Conservation (phyloP, 768 basidiomycete species). For the Suillus subalutaceus region DNA sequence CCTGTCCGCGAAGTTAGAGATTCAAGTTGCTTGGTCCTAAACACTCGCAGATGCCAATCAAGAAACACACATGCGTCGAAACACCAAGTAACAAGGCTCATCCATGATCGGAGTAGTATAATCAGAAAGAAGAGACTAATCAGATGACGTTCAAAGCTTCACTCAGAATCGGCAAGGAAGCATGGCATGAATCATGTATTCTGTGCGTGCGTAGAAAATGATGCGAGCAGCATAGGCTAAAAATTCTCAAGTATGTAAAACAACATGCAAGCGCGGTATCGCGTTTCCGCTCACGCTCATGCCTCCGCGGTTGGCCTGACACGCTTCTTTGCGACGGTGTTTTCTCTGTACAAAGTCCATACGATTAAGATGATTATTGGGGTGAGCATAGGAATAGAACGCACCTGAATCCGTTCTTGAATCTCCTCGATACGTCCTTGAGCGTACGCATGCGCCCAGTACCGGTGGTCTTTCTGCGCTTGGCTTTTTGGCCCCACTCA, state of each 20-base stretch:
- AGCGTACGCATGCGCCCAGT: conserved; percentile 95
- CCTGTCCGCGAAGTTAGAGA: not conserved
- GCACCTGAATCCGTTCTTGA: conserved; percentile 98
- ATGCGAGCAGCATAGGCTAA: conserved; percentile 13
- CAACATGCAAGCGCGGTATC: conserved; percentile 5
- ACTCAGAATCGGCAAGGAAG: not conserved
- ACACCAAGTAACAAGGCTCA: not conserved
- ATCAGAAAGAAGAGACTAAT: not conserved
- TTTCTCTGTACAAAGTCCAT: conserved; percentile 63
- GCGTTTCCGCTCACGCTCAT: conserved; percentile 36
- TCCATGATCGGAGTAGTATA: not conserved
- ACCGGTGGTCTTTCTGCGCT: conserved; percentile 99
- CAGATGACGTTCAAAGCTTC: not conserved
- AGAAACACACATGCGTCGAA: not conserved
- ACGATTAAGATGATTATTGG: not conserved
- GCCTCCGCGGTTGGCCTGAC: conserved; percentile 56
- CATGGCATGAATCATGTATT: conserved; percentile 25
- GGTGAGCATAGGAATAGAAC: conserved; percentile 18
- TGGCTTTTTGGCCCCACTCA: conserved; percentile 99
- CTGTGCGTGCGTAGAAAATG: conserved; percentile 10
- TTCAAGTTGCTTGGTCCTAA: not conserved
- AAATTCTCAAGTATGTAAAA: conserved; percentile 19
- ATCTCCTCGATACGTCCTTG: conserved; percentile 89
- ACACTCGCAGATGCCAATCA: not conserved
- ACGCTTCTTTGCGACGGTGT: conserved; percentile 89